phyloP scores from a whole-genome alignment of 805 yeast genomes.

The Saccharomycopsis schoenii region DNA sequence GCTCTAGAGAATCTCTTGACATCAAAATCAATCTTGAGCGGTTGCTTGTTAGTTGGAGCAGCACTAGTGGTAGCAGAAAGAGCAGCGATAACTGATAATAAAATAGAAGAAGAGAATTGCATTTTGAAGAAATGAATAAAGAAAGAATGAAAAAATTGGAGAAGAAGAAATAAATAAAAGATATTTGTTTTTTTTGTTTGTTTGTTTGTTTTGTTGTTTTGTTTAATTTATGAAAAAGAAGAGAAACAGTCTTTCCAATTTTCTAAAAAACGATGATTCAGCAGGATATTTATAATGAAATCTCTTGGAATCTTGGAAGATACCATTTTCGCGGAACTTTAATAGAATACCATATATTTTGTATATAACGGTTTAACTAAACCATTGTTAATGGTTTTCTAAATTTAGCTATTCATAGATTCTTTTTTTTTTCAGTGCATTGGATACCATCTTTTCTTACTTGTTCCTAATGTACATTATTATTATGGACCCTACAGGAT shows the following conservation, averaged over 20 bases:
- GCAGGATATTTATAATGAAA: too few relatives aligned
- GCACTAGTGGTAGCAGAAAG: slow-evolving; percentile 4
- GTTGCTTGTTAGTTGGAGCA: slow-evolving; percentile 7
- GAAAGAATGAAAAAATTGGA: neutral
- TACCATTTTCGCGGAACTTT: too few relatives aligned
- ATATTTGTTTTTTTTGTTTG: neutral
- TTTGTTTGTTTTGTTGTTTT: neutral
- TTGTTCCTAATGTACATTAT: neutral
- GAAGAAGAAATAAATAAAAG: neutral
- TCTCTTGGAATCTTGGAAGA: too few relatives aligned
- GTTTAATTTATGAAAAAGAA: too few relatives aligned
- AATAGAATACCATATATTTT: too few relatives aligned
- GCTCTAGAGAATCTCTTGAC: neutral
- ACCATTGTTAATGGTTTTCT: neutral
- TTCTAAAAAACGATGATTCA: too few relatives aligned
- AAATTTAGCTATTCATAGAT: neutral
- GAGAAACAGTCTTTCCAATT: too few relatives aligned
- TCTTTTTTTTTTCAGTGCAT: neutral
- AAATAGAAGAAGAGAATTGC: slow-evolving; percentile 8
- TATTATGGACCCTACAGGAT: neutral
- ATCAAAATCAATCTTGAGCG: slow-evolving; percentile 13
- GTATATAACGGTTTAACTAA: too few relatives aligned
- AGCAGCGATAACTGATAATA: slow-evolving; percentile 2
- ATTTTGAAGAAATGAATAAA: neutral
- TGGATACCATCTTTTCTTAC: neutral